Conservation (phyloP, 176 grass and related monocot species). For the Oryza glumipatula region DNA sequence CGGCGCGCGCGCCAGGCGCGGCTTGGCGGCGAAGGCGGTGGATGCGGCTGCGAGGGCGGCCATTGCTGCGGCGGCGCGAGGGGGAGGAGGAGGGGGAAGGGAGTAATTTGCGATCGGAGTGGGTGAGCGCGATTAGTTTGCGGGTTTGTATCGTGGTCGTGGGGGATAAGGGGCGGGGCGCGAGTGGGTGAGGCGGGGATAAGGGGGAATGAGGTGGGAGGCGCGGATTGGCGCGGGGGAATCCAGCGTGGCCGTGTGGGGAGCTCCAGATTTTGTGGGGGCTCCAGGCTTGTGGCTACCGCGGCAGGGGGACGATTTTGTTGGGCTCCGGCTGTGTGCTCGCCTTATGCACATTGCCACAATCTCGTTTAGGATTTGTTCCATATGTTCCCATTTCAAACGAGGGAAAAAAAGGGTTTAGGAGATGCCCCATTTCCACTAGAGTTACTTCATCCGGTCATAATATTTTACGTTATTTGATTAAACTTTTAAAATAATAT, state of each 20-base stretch:
- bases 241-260: slow-evolving; percentile 23
- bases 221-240: slow-evolving; percentile 13
- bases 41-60: slow-evolving; percentile 63
- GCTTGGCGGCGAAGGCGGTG: slow-evolving; percentile 53
- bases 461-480: too few relatives aligned
- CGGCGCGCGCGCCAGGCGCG: slow-evolving; percentile 15
- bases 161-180: slow-evolving; percentile 43
- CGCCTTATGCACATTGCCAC: not conserved
- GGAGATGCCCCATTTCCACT: too few relatives aligned
- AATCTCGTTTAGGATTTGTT: not conserved
- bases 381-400: not conserved
- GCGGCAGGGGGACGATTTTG: not conserved
- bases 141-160: not conserved
- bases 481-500: too few relatives aligned
- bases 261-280: slow-evolving; percentile 55
- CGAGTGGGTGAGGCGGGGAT: slow-evolving; percentile 57
- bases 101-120: not conserved
- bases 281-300: slow-evolving; percentile 20
- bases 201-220: slow-evolving; percentile 56
- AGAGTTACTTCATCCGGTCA: too few relatives aligned
- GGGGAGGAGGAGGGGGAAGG: too few relatives aligned
- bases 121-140: too few relatives aligned
- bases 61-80: too few relatives aligned
- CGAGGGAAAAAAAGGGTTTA: too few relatives aligned
- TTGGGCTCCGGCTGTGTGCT: not conserved